These are phyloP conservation scores for Boletus vinaceobasis DNA, from an alignment of 768 basidiomycete species.

Conservation along the genomic window DNA sequence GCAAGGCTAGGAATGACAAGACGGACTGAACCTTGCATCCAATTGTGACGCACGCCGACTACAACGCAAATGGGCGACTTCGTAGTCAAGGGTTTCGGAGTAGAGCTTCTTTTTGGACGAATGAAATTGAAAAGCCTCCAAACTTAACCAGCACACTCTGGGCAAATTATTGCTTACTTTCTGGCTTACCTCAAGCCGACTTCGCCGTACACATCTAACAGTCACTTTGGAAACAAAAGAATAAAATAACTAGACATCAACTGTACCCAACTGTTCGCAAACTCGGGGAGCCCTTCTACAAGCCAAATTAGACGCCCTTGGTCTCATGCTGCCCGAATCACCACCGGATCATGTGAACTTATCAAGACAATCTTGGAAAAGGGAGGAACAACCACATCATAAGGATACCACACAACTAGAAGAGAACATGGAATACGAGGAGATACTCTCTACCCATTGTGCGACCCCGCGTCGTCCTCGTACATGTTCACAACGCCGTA, in stretches of 20 bases:
- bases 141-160: background rate
- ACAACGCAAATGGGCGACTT: background rate
- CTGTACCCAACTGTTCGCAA: too few species aligned
- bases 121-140: background rate
- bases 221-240: too few species aligned
- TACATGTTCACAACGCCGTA: constrained; percentile 19
- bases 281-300: constrained; percentile 80
- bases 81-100: background rate
- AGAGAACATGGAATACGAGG: constrained; percentile 6
- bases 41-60: background rate
- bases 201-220: too few species aligned
- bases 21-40: background rate
- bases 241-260: too few species aligned
- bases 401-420: constrained; percentile 11
- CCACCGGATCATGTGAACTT: constrained; percentile 10
- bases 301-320: constrained; percentile 61
- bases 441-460: constrained; percentile 5
- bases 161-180: background rate
- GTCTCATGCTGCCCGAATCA: constrained; percentile 15
- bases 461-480: constrained; percentile 13
- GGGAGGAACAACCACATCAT: background rate
- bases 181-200: background rate
- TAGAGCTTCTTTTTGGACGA: background rate
- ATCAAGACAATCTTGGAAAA: constrained; percentile 2
- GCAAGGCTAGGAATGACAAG: too few species aligned